Conservation (phyloP, 1,284 basidiomycete genomes). For the Polyporus tsugae region DNA sequence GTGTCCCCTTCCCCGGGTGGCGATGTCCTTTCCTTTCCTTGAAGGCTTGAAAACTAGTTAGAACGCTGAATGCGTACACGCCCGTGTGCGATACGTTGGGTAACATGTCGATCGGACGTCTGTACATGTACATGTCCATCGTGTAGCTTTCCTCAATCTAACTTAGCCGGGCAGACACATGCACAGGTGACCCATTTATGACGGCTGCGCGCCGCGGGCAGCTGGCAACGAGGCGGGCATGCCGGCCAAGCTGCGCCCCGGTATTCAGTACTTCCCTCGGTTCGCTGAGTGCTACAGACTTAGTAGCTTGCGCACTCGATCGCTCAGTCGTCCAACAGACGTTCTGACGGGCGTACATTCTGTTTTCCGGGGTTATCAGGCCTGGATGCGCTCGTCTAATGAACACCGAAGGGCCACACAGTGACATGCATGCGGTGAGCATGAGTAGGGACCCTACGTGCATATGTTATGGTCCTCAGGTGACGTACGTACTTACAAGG, state of each 20-base stretch:
- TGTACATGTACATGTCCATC: not conserved
- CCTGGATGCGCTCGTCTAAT: not conserved
- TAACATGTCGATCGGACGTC: not conserved
- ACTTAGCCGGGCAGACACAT: not conserved
- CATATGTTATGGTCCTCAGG: not conserved
- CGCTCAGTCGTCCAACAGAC: not conserved
- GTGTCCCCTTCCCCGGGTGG: not conserved
- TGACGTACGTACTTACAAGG: not conserved
- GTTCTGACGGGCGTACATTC: not conserved
- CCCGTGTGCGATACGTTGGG: not conserved
- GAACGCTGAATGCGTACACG: not conserved
- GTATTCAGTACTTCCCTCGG: not conserved
- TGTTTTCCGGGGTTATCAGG: not conserved
- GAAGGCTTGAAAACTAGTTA: too few species aligned
- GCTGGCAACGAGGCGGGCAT: not conserved
- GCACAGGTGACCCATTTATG: not conserved
- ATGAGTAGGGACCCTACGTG: not conserved
- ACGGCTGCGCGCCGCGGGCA: not conserved
- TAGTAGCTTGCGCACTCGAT: not conserved
- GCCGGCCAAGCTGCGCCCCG: slow-evolving; percentile 3
- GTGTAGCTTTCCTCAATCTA: not conserved
- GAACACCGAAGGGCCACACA: not conserved
- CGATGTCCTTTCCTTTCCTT: not conserved
- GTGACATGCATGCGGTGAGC: slow-evolving; percentile 1
- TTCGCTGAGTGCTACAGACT: not conserved